Evolutionary conservation across 257 asterid species (phyloP), one percentile per base, ranked within the genome.

Genomic region (Paraleonurus japonicus): DNA sequence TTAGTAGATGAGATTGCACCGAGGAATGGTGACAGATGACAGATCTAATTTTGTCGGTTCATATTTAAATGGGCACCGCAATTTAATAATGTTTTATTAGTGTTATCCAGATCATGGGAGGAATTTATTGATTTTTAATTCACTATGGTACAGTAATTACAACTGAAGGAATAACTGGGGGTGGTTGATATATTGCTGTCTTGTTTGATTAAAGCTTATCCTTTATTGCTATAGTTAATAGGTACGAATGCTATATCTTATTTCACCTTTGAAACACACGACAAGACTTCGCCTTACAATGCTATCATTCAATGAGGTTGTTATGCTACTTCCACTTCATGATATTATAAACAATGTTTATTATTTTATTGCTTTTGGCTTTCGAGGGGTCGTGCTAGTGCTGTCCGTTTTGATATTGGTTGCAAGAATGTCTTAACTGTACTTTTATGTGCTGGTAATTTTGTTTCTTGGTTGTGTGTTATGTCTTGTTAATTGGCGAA

Each of bases 1-100:
- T 48, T 9, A 48, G 57, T 43, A 27, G 63, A 67, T 50, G 71
- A 61, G 57, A 58, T 65, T 78, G 79, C 71, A 35, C 51, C 43
- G 74, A 30, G 26, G 35, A 68, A 67, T 35, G 79, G 63, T 45
- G 72, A 59, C 78, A 61, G 89, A 80, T 45, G 72, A 59, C 78
- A 61, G 89, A 80, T 81, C 78, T 72, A 64, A 61, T 53, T 35
- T 17, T 78, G 11, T 63, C 60, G 24, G 55, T 28, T 73, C 27
- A 17, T 57, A 17, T 71, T 65, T 16, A 19, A 48, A 62, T 65
- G 50, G 17, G 67, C 16, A 22, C 53, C 41, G 12, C 7, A 59
- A 27, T 74, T 68, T 53, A 59, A 26, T 60, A 22, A 1, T 12
- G 11, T 20, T 69, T 19, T 27, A 5, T 68, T 71, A 16, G 39